Conservation (phyloP, 345 rosid genomes). For the Nephelium lappaceum region DNA sequence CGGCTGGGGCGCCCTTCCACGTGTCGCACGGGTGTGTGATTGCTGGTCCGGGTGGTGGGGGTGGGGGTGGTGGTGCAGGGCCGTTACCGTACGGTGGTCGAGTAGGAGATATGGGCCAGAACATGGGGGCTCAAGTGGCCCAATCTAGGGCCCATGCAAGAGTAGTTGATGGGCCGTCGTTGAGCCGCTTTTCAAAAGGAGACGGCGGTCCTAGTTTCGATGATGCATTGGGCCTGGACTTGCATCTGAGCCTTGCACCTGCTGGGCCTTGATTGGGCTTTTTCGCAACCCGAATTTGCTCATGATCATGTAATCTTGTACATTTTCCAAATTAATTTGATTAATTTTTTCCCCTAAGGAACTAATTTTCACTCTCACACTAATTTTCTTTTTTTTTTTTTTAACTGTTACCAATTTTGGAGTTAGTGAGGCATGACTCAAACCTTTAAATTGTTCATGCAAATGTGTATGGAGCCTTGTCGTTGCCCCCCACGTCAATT, state of each 20-base stretch:
- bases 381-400: not conserved
- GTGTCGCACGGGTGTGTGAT: slow-evolving; percentile 81
- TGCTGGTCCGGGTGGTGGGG: slow-evolving; percentile 26
- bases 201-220: slow-evolving; percentile 76
- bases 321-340: slow-evolving; percentile 40
- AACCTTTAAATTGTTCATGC: too few relatives aligned
- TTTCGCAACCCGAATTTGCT: not conserved
- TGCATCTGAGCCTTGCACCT: slow-evolving; percentile 95
- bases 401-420: not conserved
- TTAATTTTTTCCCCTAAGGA: slow-evolving; percentile 40
- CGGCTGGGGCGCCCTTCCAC: slow-evolving; percentile 45
- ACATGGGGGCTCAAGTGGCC: slow-evolving; percentile 28
- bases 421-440: not conserved
- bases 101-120: slow-evolving; percentile 37
- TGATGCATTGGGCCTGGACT: slow-evolving; percentile 73
- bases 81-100: slow-evolving; percentile 49
- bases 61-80: slow-evolving; percentile 34
- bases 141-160: slow-evolving; percentile 38
- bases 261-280: slow-evolving; percentile 56
- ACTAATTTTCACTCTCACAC: slow-evolving; percentile 7
- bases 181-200: slow-evolving; percentile 67
- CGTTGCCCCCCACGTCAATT: too few relatives aligned
- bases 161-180: slow-evolving; percentile 49
- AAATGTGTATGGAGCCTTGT: too few relatives aligned
- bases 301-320: slow-evolving; percentile 35